phyloP scores from a whole-genome alignment of 2,329 filamentous ascomycete species.

The Fusarium nelsonii region DNA sequence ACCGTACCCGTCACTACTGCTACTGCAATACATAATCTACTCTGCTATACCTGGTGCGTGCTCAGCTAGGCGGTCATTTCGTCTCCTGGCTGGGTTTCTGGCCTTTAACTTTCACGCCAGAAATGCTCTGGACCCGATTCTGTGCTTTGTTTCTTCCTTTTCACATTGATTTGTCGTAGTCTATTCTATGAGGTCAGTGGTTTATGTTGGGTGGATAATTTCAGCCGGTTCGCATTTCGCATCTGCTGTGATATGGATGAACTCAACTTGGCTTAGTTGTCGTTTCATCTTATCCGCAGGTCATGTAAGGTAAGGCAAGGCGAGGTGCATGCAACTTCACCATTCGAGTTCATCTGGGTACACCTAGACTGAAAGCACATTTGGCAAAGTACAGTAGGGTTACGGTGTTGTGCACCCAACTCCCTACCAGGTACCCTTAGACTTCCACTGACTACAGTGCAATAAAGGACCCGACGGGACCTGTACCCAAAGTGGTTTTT shows the following conservation, averaged over 20 bases:
- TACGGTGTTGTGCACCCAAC: neutral
- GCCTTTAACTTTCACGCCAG: slow-evolving; percentile 36
- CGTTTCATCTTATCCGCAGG: neutral
- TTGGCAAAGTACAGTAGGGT: neutral
- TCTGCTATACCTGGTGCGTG: slow-evolving; percentile 33
- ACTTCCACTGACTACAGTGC: slow-evolving; percentile 12
- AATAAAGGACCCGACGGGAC: slow-evolving; percentile 13
- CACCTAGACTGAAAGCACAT: neutral
- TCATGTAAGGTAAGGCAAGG: neutral
- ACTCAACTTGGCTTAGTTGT: neutral
- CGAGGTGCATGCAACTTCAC: neutral
- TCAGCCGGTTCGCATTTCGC: neutral
- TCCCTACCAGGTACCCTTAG: neutral
- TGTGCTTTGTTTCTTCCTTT: slow-evolving; percentile 16
- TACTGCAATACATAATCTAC: slow-evolving; percentile 1
- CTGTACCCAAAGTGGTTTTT: slow-evolving; percentile 27
- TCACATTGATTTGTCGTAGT: neutral
- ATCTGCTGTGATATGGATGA: neutral
- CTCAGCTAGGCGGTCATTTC: slow-evolving; percentile 28
- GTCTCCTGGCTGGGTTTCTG: slow-evolving; percentile 24
- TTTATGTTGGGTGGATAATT: neutral
- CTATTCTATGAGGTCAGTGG: neutral
- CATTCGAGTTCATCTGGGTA: too few species aligned
- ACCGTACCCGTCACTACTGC: slow-evolving; percentile 12
- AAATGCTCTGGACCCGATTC: slow-evolving; percentile 25